These are phyloP conservation scores for Tetraselmis striata DNA, from an alignment of 139 green algal species.

Conservation along the genomic window DNA sequence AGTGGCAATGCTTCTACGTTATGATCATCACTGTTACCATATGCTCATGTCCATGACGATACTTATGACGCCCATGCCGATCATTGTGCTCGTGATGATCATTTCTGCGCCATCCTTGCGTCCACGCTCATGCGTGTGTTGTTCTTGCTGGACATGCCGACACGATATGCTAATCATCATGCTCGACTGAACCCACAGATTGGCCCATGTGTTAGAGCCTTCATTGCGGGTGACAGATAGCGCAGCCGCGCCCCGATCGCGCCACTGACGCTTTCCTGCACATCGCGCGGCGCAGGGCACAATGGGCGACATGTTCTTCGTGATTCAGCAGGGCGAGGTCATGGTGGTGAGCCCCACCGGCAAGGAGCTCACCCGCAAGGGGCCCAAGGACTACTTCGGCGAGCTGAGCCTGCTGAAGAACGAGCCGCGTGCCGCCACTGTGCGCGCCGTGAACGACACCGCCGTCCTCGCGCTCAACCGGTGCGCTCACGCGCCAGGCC, in stretches of 20 bases:
- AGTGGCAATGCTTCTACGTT: no score
- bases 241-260: no score
- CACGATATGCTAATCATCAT: neutral
- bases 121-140: neutral
- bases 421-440: constrained; percentile 69
- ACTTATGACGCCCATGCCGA: no score
- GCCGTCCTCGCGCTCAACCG: constrained; percentile 19
- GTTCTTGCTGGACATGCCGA: neutral
- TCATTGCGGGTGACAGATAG: no score
- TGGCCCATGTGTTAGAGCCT: neutral
- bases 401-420: constrained; percentile 80
- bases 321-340: constrained; percentile 73
- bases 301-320: constrained; percentile 74
- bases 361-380: constrained; percentile 5
- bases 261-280: neutral
- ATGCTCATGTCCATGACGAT: no score
- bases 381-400: constrained; percentile 71
- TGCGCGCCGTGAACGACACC: constrained; percentile 39
- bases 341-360: constrained; percentile 15
- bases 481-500: neutral
- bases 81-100: no score
- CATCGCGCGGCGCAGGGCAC: neutral
- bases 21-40: no score
- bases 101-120: neutral
- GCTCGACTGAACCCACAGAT: neutral